A percentile compares a stretch with the other conserved stretches of the same genome.
Conservation (phyloP, 768 basidiomycete genomes). For the Gautieria morchelliformis region DNA sequence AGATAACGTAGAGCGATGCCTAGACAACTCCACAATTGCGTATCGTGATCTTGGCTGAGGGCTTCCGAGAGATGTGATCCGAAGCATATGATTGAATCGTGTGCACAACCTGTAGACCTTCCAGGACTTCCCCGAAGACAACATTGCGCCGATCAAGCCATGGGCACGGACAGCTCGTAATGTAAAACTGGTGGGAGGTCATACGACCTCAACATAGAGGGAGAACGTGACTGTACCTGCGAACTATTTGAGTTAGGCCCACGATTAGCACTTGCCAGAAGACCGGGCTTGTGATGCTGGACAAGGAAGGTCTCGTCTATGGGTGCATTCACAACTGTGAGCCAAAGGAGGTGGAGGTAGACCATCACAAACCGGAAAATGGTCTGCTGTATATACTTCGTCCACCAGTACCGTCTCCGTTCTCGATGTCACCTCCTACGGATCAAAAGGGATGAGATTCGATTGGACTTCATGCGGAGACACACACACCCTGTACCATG, state of each 20-base stretch:
- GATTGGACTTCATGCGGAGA: not conserved
- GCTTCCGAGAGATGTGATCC: constrained; percentile 20
- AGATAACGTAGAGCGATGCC: not conserved
- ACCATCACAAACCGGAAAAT: constrained; percentile 2
- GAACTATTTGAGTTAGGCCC: constrained; percentile 42
- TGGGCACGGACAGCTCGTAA: constrained; percentile 26
- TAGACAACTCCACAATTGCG: constrained; percentile 15
- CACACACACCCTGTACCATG: constrained; percentile 5
- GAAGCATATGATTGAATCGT: constrained; percentile 23
- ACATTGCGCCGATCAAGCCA: constrained; percentile 36
- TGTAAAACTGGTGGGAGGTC: constrained; percentile 25
- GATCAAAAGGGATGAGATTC: not conserved
- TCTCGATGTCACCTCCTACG: constrained; percentile 30
- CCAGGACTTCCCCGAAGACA: constrained; percentile 34
- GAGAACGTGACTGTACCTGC: constrained; percentile 22
- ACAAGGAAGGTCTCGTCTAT: constrained; percentile 31
- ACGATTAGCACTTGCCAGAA: constrained; percentile 43
- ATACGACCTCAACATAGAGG: not conserved
- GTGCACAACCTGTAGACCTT: constrained; percentile 30
- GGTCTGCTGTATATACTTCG: constrained; percentile 9
- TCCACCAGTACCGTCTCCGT: constrained; percentile 27
- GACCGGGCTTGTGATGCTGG: constrained; percentile 27
- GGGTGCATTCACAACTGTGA: not conserved
- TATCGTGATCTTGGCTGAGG: constrained; percentile 20
- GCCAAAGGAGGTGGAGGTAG: not conserved